phyloP scores from a whole-genome alignment of 2,329 filamentous ascomycete species.

The Apiospora phragmitis region DNA sequence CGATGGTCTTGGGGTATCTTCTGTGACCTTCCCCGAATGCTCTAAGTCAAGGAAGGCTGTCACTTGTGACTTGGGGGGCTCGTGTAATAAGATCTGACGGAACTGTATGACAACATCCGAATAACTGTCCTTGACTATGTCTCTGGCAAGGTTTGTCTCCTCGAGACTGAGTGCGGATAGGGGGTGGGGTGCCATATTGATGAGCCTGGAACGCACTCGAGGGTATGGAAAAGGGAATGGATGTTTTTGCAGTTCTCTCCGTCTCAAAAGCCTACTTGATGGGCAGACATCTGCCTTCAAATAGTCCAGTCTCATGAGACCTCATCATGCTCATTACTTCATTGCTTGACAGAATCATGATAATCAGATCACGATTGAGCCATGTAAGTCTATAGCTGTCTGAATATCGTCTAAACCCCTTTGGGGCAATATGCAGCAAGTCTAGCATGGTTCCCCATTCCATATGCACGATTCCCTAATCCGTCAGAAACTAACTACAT shows the following conservation, averaged over 20 bases:
- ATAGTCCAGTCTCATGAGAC: neutral
- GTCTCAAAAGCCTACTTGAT: neutral
- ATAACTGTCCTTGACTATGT: neutral
- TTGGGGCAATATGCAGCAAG: neutral
- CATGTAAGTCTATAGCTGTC: neutral
- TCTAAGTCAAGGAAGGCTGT: neutral
- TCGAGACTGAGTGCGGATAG: neutral
- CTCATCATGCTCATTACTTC: neutral
- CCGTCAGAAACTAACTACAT: neutral
- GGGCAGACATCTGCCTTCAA: neutral
- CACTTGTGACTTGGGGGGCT: neutral
- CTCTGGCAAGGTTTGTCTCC: neutral
- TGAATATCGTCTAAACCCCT: neutral
- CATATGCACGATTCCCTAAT: neutral
- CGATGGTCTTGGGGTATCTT: neutral
- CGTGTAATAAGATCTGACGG: conserved; percentile 4
- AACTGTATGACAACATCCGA: neutral
- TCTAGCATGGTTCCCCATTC: neutral
- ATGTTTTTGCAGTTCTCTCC: neutral
- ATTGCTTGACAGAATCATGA: neutral
- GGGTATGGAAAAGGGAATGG: neutral
- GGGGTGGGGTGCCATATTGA: neutral
- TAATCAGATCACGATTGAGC: neutral
- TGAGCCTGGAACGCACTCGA: neutral
- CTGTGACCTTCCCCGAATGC: neutral